These are phyloP conservation scores for Solioccasus polychromus DNA, from an alignment of 768 basidiomycete genomes.

Conservation along the genomic window DNA sequence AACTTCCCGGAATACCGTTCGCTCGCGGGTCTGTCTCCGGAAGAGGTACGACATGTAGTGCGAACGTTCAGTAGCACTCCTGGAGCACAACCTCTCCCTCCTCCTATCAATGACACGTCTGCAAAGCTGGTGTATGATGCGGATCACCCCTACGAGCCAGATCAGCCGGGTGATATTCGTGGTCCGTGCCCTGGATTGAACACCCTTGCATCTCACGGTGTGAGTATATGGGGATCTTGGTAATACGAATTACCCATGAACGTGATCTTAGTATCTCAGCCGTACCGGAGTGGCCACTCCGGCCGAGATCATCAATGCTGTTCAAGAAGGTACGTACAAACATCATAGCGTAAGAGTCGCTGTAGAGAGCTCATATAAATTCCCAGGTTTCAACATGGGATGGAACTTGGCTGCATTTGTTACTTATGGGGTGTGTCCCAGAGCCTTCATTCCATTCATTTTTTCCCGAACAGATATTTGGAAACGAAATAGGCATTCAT, in stretches of 20 bases:
- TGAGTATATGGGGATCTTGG: constrained; percentile 5
- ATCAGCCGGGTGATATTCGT: constrained; percentile 21
- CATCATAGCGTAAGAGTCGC: neutral
- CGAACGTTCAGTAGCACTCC: constrained; percentile 17
- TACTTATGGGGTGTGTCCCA: constrained; percentile 17
- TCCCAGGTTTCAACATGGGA: constrained; percentile 23
- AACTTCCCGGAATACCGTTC: constrained; percentile 22
- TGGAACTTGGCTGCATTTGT: constrained; percentile 19
- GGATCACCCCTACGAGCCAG: constrained; percentile 13
- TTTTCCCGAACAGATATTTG: neutral
- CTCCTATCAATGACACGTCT: constrained; percentile 22
- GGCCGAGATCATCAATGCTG: constrained; percentile 22
- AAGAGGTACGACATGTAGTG: constrained; percentile 13
- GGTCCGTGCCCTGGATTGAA: constrained; percentile 27
- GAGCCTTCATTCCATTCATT: neutral
- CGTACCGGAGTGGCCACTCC: constrained; percentile 21
- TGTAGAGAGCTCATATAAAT: neutral
- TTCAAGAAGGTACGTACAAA: constrained; percentile 20
- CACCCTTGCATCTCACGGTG: constrained; percentile 26
- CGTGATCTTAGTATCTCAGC: constrained; percentile 13
- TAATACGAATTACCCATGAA: neutral
- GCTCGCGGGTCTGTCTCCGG: constrained; percentile 15
- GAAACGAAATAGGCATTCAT: constrained; percentile 16
- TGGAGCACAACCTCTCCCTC: constrained; percentile 22
- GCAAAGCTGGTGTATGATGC: constrained; percentile 21